phyloP scores from a whole-genome alignment of 768 basidiomycete genomes.

The Kondoa subrosea region DNA sequence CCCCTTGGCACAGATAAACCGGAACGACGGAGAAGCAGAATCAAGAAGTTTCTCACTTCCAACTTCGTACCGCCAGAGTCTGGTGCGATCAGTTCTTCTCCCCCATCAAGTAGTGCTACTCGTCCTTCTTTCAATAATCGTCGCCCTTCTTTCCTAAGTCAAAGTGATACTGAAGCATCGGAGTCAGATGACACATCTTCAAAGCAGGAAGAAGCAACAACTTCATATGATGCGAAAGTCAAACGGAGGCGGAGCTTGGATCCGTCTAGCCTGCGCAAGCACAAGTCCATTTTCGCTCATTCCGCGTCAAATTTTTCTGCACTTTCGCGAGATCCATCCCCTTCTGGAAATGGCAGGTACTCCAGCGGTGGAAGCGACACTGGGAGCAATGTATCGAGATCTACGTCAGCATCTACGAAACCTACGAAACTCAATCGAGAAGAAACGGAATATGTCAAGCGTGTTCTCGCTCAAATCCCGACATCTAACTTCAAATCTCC shows the following conservation, averaged over 20 bases:
- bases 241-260: slow-evolving; percentile 23
- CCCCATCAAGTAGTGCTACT: too few relatives aligned
- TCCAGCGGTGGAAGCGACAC: neutral
- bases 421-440: slow-evolving; percentile 20
- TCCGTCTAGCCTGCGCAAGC: slow-evolving; percentile 17
- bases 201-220: neutral
- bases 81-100: slow-evolving; percentile 1
- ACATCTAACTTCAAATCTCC: slow-evolving; percentile 14
- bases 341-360: neutral
- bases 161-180: neutral
- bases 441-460: slow-evolving; percentile 25
- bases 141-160: neutral
- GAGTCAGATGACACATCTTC: neutral
- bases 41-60: slow-evolving; percentile 11
- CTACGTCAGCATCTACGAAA: neutral
- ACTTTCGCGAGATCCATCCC: neutral
- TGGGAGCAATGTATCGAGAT: neutral
- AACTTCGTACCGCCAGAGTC: neutral
- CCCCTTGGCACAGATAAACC: neutral
- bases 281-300: slow-evolving; percentile 3
- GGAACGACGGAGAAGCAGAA: slow-evolving; percentile 8
- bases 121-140: too few relatives aligned
- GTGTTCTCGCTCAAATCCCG: slow-evolving; percentile 25
- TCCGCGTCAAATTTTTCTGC: neutral
- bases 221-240: neutral